Evolutionary conservation across 345 rosid genomes (phyloP).

Genomic region (Lepidium didymum): DNA sequence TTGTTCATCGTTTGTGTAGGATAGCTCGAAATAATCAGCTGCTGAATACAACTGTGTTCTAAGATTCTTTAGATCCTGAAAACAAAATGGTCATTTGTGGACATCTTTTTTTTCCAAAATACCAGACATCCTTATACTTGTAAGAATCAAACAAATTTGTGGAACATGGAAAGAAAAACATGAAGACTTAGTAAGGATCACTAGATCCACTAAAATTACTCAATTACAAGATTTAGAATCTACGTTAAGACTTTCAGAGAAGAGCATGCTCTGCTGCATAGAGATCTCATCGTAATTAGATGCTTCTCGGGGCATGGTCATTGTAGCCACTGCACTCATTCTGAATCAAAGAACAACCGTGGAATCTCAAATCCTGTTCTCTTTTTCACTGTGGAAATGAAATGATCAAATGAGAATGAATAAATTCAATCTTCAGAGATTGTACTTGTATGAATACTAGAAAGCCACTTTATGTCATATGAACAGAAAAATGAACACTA

Average conservation of each 20-base stretch:
- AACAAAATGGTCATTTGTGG: neutral
- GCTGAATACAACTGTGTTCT: slow-evolving; percentile 88
- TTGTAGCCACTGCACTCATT: slow-evolving; percentile 56
- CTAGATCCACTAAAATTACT: neutral
- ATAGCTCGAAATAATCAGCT: slow-evolving; percentile 86
- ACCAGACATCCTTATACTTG: neutral
- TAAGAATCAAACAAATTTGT: neutral
- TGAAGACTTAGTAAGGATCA: neutral
- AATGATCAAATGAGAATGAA: slow-evolving; percentile 16
- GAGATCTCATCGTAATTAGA: slow-evolving; percentile 70
- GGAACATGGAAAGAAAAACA: neutral
- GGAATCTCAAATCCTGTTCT: neutral
- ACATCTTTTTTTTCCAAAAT: no score
- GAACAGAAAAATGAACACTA: neutral
- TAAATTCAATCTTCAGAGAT: neutral
- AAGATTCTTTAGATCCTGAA: slow-evolving; percentile 79
- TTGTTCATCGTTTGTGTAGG: slow-evolving; percentile 74
- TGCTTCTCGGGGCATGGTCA: slow-evolving; percentile 45
- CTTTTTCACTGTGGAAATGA: slow-evolving; percentile 20
- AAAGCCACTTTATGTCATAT: neutral
- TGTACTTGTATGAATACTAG: neutral
- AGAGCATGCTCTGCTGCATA: slow-evolving; percentile 81
- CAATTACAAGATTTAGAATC: neutral
- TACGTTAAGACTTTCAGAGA: slow-evolving; percentile 87
- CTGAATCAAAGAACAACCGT: slow-evolving; percentile 21